Base-by-base conservation (phyloP, 2,329 filamentous ascomycete genomes). In the Hypoxylon sp. region DNA sequence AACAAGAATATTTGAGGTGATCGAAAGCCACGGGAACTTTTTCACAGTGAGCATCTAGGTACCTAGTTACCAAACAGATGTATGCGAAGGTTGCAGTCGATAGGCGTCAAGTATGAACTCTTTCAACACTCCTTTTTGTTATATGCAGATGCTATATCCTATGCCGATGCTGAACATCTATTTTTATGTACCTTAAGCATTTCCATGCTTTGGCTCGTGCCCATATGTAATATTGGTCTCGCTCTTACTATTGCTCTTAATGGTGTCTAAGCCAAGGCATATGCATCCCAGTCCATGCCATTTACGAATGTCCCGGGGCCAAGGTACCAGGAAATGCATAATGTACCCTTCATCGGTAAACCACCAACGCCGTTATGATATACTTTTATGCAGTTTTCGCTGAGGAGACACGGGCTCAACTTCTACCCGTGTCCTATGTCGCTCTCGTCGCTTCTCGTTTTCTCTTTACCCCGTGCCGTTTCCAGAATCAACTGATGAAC, bases 121-220 rank as follows among this genome's bases (percentile, higher is more conserved):
- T 14, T 17, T 34, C 19, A 30, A 51, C 36, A 4, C 7, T 45
- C 53, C 28, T 52, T 58, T 34, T 28, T 55, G 34, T 30, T 58
- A 53, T 45, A 59, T 50, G 41, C 28, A 61, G 58, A 56, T 51
- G 56, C n/a, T 32, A 50, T 34, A 32, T 51, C 32, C 49, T 51
- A 48, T 52, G 60, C 60, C 49, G 34, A 57, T 64, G 34, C 30
- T 17, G 30, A 56, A 41, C 55, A 56, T 67, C 32, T 58, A 60
- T 61, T 67, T 67, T 55, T 67, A 63, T 67, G 55, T 67, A 63
- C 60, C 32, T 14, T 57, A 46, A 19, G 48, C 41, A 34, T 52
- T 14, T 7, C 23, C n/a, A 30, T 17, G 13, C 41, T 48, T 41
- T 14, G 11, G 36, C 62, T 17, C 7, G 41, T 48, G 30, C 50